Conservation (phyloP, 2,329 filamentous ascomycete genomes). For the Cladosporium velox region DNA sequence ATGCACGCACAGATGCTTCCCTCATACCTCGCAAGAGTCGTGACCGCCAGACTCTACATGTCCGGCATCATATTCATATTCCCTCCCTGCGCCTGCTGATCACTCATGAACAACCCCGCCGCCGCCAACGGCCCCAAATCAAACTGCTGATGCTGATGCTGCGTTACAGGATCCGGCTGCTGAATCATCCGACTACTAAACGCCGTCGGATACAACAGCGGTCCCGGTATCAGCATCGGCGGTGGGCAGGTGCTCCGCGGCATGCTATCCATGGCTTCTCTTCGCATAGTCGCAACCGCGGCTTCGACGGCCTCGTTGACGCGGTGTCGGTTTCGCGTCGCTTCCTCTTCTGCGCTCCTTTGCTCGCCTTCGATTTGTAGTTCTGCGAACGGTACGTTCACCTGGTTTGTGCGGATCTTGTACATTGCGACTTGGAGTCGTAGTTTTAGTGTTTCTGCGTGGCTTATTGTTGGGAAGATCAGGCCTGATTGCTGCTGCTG, state of each 20-base stretch:
- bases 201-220: conserved; percentile 42
- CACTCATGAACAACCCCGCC: not conserved
- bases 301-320: conserved; percentile 29
- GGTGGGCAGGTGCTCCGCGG: not conserved
- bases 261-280: conserved; percentile 25
- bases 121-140: conserved; percentile 6
- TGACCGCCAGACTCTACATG: not conserved
- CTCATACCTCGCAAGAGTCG: not conserved
- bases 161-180: not conserved
- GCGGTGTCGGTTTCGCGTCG: not conserved
- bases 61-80: not conserved
- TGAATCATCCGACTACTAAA: conserved; percentile 43
- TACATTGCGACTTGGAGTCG: conserved; percentile 72
- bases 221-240: conserved; percentile 37
- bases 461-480: conserved; percentile 47
- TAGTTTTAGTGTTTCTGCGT: conserved; percentile 65
- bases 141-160: not conserved
- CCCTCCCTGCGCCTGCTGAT: conserved; percentile 5
- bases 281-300: conserved; percentile 30
- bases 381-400: conserved; percentile 63
- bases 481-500: conserved; percentile 23
- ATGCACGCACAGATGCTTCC: not conserved
- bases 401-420: conserved; percentile 74
- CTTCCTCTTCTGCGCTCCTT: conserved; percentile 27
- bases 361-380: conserved; percentile 43